phyloP scores from a whole-genome alignment of 1,284 basidiomycete genomes.

The Malassezia caprae region DNA sequence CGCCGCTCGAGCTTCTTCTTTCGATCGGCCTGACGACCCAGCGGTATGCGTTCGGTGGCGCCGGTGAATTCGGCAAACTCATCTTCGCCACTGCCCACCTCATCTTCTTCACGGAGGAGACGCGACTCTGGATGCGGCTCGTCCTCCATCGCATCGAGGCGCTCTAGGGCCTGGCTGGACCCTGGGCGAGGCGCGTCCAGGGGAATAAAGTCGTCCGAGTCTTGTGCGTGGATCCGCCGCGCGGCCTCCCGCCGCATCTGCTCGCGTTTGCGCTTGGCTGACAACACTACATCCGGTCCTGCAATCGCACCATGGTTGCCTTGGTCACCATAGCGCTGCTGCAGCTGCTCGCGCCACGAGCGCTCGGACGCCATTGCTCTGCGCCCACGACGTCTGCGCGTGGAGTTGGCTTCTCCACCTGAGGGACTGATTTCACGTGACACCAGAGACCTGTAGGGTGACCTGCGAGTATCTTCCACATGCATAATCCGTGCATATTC shows the following conservation, averaged over 20 bases:
- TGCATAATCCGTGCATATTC: neutral
- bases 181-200: neutral
- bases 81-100: constrained; percentile 35
- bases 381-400: neutral
- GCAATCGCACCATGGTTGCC: neutral
- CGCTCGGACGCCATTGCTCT: constrained; percentile 8
- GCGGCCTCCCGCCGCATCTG: neutral
- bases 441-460: neutral
- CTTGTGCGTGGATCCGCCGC: neutral
- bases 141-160: neutral
- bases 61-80: constrained; percentile 40
- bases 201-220: constrained; percentile 1
- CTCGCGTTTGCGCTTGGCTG: neutral
- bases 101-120: constrained; percentile 38
- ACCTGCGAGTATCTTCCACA: neutral
- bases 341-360: constrained; percentile 7
- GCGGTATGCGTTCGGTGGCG: constrained; percentile 34
- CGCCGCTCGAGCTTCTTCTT: constrained; percentile 20
- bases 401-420: neutral
- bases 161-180: neutral
- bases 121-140: constrained; percentile 20
- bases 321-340: constrained; percentile 14
- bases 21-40: constrained; percentile 26
- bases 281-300: neutral
- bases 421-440: neutral